Evolutionary conservation across 2,329 filamentous ascomycete species (phyloP).

Genomic region (Paecilomyces sp.): DNA sequence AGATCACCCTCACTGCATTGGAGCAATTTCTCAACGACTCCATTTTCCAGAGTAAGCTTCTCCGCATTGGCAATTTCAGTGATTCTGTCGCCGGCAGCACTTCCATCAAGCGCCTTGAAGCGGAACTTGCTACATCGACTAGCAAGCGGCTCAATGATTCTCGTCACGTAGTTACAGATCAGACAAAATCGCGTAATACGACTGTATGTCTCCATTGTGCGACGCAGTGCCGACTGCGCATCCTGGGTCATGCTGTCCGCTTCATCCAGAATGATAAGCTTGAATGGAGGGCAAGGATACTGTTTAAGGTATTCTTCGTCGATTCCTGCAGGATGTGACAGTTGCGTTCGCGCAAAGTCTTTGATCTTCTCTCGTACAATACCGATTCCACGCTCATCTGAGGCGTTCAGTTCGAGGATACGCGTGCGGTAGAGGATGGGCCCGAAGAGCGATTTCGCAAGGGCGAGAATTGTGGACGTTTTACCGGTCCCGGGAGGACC

Average conservation of each 20-base stretch:
- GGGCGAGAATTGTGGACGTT: slow-evolving; percentile 92
- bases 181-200: slow-evolving; percentile 96
- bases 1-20: slow-evolving; percentile 88
- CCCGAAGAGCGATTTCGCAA: slow-evolving; percentile 95
- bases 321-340: slow-evolving; percentile 68
- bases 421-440: slow-evolving; percentile 87
- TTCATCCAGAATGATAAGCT: slow-evolving; percentile 97
- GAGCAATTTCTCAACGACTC: slow-evolving; percentile 77
- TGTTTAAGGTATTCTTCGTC: slow-evolving; percentile 56
- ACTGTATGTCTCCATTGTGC: slow-evolving; percentile 97
- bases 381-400: slow-evolving; percentile 93
- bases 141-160: slow-evolving; percentile 94
- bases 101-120: slow-evolving; percentile 91
- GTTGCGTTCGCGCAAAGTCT: slow-evolving; percentile 91
- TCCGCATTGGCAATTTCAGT: slow-evolving; percentile 77
- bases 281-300: slow-evolving; percentile 95
- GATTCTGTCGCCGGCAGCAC: slow-evolving; percentile 71
- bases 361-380: slow-evolving; percentile 98
- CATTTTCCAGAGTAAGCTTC: slow-evolving; percentile 66
- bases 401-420: slow-evolving; percentile 98
- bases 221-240: slow-evolving; percentile 81
- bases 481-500: slow-evolving; percentile 96
- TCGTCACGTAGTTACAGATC: slow-evolving; percentile 96
- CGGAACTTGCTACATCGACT: slow-evolving; percentile 93
- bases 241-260: slow-evolving; percentile 99